Base-by-base conservation (phyloP, 495 filamentous ascomycete species). In the Venustampulla echinocandica region DNA sequence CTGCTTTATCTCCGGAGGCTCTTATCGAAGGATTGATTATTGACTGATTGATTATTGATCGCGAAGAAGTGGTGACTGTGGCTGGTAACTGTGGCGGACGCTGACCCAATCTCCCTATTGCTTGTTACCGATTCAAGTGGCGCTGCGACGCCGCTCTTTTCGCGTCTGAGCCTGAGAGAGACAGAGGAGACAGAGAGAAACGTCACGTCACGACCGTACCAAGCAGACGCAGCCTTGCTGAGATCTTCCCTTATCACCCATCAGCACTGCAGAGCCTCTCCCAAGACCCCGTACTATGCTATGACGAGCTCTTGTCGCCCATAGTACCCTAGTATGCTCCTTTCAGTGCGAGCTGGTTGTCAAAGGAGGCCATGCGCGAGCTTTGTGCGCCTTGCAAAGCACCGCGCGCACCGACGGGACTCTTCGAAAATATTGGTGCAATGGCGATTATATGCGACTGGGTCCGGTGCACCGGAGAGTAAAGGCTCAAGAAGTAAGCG, bases 301-400 rank as follows among this genome's bases (percentile, higher is more conserved):
- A n/a, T 54, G 49, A 40, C 9, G 47, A 32, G 30, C 17, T 34
- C 18, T n/a, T 18, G 27, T 32, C 4, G 22, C n/a, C n/a, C n/a
- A n/a, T 30, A 30, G n/a, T n/a, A 30, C 40, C 18, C 42, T 46
- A 58, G 20, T 38, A 56, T 59, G 56, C 53, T 59, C 38, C 53
- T 48, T 38, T 51, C 56, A 51, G 27, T 49, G 36, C 53, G 56
- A 44, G 53, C 46, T 46, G 50, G 56, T 37, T 46, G 45, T 54
- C 47, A 47, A 14, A 54, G 41, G 27, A 54, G 48, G 33, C 50
- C 54, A 33, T 47, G 50, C 35, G 44, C 47, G 10, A 52, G 50
- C 36, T 57, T 52, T 46, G 50, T 56, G 20, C 28, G 41, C 21
- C 42, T 56, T 44, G 54, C 53, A 57, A 50, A 39, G 33, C 53